A percentile compares a stretch with the other conserved stretches of the same genome.
Evolutionary conservation across 768 basidiomycete species (phyloP).

Genomic region (Boletus insuetus): DNA sequence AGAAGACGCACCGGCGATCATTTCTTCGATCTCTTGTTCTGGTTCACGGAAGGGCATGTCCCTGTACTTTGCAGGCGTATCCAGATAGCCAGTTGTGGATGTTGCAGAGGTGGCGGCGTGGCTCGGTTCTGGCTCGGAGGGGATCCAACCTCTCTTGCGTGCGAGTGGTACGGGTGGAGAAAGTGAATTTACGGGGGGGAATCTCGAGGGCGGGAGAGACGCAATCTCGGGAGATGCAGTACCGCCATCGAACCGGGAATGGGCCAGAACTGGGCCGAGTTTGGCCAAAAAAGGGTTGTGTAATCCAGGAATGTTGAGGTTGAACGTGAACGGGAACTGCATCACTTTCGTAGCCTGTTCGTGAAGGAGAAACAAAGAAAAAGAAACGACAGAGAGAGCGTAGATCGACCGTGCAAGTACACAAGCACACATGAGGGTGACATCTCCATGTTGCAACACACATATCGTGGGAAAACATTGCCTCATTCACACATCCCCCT

Average conservation of each 20-base stretch:
- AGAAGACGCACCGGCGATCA: constrained; percentile 42
- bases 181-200: constrained; percentile 15
- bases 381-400: background rate
- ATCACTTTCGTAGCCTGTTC: constrained; percentile 33
- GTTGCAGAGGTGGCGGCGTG: constrained; percentile 49
- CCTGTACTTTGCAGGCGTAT: constrained; percentile 64
- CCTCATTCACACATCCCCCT: background rate
- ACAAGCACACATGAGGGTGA: no score
- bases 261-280: constrained; percentile 15
- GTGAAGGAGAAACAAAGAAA: constrained; percentile 10
- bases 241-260: constrained; percentile 28
- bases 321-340: constrained; percentile 74
- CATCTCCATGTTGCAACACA: no score
- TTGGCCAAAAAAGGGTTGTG: constrained; percentile 57
- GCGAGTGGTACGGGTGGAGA: constrained; percentile 41
- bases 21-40: constrained; percentile 45
- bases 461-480: constrained; percentile 8
- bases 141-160: constrained; percentile 74
- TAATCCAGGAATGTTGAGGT: constrained; percentile 59
- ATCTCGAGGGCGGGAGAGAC: constrained; percentile 18
- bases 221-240: constrained; percentile 13
- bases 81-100: constrained; percentile 62
- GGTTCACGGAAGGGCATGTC: constrained; percentile 32
- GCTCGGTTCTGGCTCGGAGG: constrained; percentile 55
- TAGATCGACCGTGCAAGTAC: background rate